Conservation (phyloP, 805 yeast species). For the Kurtzmaniella fragi region DNA sequence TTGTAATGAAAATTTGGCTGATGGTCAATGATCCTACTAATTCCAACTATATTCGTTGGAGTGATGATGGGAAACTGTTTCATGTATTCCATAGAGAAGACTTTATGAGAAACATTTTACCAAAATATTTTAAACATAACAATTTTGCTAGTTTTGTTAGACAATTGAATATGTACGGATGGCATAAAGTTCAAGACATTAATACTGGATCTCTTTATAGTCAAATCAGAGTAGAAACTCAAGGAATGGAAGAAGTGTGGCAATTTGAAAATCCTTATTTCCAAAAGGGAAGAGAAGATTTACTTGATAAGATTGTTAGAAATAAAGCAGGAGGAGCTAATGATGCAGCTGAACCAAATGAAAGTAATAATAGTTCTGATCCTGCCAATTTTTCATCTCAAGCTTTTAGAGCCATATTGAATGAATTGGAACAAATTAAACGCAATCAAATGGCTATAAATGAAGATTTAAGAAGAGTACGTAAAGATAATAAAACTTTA, state of each 20-base stretch:
- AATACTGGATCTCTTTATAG: conserved; percentile 59
- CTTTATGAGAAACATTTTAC: conserved; percentile 79
- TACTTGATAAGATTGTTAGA: conserved; percentile 79
- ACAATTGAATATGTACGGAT: conserved; percentile 96
- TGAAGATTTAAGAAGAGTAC: conserved; percentile 77
- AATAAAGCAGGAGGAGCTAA: conserved; percentile 42
- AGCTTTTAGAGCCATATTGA: conserved; percentile 44
- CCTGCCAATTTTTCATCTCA: background rate
- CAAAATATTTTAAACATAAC: conserved; percentile 89
- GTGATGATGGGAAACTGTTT: conserved; percentile 78
- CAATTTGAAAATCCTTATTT: conserved; percentile 86
- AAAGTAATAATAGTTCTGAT: conserved; percentile 12
- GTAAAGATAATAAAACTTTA: conserved; percentile 80
- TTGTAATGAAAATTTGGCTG: conserved; percentile 89
- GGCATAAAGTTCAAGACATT: conserved; percentile 97
- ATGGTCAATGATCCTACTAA: conserved; percentile 86
- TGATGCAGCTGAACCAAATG: conserved; percentile 12
- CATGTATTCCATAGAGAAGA: conserved; percentile 78
- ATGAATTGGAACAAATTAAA: conserved; percentile 72
- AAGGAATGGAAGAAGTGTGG: conserved; percentile 69
- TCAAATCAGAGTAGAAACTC: conserved; percentile 9
- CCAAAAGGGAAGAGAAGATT: conserved; percentile 70
- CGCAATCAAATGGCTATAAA: conserved; percentile 74
- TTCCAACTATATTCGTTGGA: conserved; percentile 73
- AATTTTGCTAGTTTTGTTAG: conserved; percentile 94